Percentiles rank a stretch among this genome's conserved stretches.
These are phyloP conservation scores for Ascosphaera apis DNA, from an alignment of 2,329 filamentous ascomycete species.

Conservation along the genomic window DNA sequence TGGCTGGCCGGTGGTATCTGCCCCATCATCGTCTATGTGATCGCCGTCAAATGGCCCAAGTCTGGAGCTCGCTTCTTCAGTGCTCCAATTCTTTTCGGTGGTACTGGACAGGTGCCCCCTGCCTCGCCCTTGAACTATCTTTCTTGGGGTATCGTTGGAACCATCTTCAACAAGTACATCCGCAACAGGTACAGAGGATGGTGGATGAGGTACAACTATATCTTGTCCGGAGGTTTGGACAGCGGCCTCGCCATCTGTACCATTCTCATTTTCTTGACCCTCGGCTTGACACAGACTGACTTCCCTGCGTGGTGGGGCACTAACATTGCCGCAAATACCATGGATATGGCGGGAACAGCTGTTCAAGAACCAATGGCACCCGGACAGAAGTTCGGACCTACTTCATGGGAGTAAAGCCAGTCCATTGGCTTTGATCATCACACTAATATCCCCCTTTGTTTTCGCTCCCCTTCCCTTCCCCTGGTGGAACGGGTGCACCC, in stretches of 20 bases:
- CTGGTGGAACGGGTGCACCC: slow-evolving; percentile 6
- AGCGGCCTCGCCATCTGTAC: slow-evolving; percentile 42
- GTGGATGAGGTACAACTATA: slow-evolving; percentile 62
- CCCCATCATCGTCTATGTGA: slow-evolving; percentile 38
- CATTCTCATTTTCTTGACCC: slow-evolving; percentile 45
- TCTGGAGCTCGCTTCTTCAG: slow-evolving; percentile 42
- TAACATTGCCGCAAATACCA: slow-evolving; percentile 31
- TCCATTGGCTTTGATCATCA: too few species aligned
- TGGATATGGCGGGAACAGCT: slow-evolving; percentile 38
- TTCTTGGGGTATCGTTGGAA: slow-evolving; percentile 44
- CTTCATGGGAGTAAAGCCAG: slow-evolving; percentile 18
- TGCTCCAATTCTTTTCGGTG: slow-evolving; percentile 45
- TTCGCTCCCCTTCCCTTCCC: too few species aligned
- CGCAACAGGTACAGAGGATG: slow-evolving; percentile 42
- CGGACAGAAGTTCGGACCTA: slow-evolving; percentile 40
- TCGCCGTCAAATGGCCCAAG: slow-evolving; percentile 38
- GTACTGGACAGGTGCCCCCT: slow-evolving; percentile 39
- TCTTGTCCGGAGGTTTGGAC: slow-evolving; percentile 48
- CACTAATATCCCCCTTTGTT: too few species aligned
- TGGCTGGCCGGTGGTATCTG: slow-evolving; percentile 42
- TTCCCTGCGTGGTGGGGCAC: slow-evolving; percentile 49
- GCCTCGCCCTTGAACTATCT: slow-evolving; percentile 50
- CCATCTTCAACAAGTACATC: slow-evolving; percentile 45
- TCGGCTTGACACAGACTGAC: slow-evolving; percentile 34
- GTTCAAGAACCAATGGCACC: slow-evolving; percentile 29